Percentiles rank a stretch among this genome's conserved stretches.
phyloP scores from a whole-genome alignment of 1,284 basidiomycete genomes.

The Apiotrichum siamense region DNA sequence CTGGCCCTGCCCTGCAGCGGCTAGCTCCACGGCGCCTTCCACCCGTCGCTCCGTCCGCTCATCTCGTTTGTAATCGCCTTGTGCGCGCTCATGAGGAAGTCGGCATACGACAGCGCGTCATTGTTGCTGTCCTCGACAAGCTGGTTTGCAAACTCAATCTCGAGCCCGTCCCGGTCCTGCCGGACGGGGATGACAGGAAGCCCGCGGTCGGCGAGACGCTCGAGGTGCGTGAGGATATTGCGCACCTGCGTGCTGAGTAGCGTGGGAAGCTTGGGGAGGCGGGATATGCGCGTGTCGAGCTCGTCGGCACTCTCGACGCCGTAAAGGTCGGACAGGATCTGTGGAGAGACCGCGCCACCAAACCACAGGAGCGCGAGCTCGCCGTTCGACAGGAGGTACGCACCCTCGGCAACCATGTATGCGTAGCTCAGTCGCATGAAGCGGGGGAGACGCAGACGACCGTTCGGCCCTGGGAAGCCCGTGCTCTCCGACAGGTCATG shows the following conservation, averaged over 20 bases:
- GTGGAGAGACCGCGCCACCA: conserved; percentile 72
- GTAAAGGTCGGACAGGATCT: conserved; percentile 78
- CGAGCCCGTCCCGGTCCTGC: conserved; percentile 87
- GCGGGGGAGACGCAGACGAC: conserved; percentile 64
- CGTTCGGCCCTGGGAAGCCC: conserved; percentile 57
- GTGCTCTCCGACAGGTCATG: conserved; percentile 73
- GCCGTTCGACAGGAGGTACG: conserved; percentile 91
- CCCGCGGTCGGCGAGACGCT: conserved; percentile 58
- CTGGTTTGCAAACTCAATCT: conserved; percentile 96
- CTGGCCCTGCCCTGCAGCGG: too few species aligned
- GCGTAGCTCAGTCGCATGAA: conserved; percentile 77
- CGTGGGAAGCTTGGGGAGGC: conserved; percentile 68
- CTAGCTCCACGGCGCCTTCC: conserved; percentile 38
- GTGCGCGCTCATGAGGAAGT: conserved; percentile 53
- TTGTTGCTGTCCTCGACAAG: conserved; percentile 96
- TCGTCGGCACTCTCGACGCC: conserved; percentile 71
- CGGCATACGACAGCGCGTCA: conserved; percentile 79
- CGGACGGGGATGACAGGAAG: conserved; percentile 73
- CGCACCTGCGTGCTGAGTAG: conserved; percentile 76
- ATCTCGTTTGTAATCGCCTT: conserved; percentile 47
- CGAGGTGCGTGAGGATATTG: conserved; percentile 71
- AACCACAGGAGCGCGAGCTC: conserved; percentile 89
- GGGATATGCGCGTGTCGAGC: conserved; percentile 66
- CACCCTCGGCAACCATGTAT: conserved; percentile 83
- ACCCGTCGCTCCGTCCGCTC: conserved; percentile 43